phyloP scores from a whole-genome alignment of 805 yeast genomes.

The Metschnikowia lachancei region DNA sequence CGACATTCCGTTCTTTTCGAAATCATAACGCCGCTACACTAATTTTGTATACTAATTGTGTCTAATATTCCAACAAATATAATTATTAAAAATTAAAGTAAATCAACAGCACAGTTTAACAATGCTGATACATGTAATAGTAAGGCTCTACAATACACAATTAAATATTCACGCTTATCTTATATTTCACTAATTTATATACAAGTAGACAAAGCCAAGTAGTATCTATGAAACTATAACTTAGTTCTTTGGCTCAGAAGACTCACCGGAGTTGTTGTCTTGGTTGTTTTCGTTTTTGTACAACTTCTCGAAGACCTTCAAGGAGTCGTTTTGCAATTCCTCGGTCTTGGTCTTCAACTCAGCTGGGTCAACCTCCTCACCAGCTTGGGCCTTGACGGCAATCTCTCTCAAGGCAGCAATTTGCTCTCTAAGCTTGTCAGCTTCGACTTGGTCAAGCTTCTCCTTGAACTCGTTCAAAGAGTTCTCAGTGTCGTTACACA shows the following conservation, averaged over 20 bases:
- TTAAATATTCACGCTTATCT: constrained; percentile 4
- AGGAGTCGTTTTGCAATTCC: constrained; percentile 69
- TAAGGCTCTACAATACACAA: background rate
- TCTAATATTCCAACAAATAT: too few relatives aligned
- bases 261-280: constrained; percentile 22
- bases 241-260: constrained; percentile 31
- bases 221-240: background rate
- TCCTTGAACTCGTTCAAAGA: constrained; percentile 49
- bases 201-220: constrained; percentile 14
- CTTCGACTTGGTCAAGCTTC: constrained; percentile 44
- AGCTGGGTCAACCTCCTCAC: constrained; percentile 59
- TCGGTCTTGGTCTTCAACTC: constrained; percentile 71
- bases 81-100: too few relatives aligned
- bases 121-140: too few relatives aligned
- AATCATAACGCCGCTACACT: too few relatives aligned
- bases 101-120: too few relatives aligned
- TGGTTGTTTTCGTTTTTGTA: constrained; percentile 27
- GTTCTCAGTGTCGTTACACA: constrained; percentile 54
- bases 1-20: too few relatives aligned
- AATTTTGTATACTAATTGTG: too few relatives aligned
- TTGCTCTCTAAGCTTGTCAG: constrained; percentile 40
- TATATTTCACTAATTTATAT: constrained; percentile 17
- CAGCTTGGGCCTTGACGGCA: constrained; percentile 62
- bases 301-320: constrained; percentile 74
- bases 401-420: constrained; percentile 48